phyloP scores from a whole-genome alignment of 306 rosid genomes.

The Cyclanthera cordifolia region DNA sequence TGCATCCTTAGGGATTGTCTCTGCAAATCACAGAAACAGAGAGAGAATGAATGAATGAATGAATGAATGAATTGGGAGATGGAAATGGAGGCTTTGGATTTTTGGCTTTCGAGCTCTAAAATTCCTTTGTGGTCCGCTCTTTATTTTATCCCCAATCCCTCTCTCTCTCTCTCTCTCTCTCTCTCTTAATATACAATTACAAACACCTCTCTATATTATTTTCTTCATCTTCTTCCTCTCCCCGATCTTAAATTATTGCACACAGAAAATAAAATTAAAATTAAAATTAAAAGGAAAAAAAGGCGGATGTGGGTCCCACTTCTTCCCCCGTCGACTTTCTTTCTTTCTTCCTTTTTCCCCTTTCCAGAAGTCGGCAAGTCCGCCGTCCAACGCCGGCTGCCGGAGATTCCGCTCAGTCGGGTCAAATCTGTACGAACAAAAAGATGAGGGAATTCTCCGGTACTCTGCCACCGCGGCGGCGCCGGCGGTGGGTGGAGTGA shows the following conservation, averaged over 20 bases:
- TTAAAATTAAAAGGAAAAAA: neutral
- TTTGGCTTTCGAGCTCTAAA: conserved; percentile 34
- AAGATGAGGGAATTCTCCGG: conserved; percentile 4
- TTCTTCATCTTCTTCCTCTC: neutral
- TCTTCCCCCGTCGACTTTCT: neutral
- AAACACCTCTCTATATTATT: too few species aligned
- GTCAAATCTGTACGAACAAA: neutral
- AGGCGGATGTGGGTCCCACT: conserved; percentile 2
- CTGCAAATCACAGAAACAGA: conserved; percentile 45
- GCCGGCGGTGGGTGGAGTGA: neutral
- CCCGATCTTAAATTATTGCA: conserved; percentile 7
- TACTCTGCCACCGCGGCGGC: neutral
- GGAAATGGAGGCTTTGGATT: conserved; percentile 30
- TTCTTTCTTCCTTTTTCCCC: neutral
- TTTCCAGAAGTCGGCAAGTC: neutral
- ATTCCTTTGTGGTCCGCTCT: neutral
- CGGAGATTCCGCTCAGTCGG: neutral
- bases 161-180: neutral
- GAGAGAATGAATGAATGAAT: conserved; percentile 15
- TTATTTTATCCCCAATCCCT: neutral
- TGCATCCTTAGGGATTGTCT: too few species aligned
- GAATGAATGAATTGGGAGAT: conserved; percentile 5
- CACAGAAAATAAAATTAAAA: neutral
- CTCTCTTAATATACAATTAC: neutral
- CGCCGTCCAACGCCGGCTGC: neutral